Evolutionary conservation across 2,329 filamentous ascomycete species (phyloP).

Genomic region (Tolypocladium ovalisporum): DNA sequence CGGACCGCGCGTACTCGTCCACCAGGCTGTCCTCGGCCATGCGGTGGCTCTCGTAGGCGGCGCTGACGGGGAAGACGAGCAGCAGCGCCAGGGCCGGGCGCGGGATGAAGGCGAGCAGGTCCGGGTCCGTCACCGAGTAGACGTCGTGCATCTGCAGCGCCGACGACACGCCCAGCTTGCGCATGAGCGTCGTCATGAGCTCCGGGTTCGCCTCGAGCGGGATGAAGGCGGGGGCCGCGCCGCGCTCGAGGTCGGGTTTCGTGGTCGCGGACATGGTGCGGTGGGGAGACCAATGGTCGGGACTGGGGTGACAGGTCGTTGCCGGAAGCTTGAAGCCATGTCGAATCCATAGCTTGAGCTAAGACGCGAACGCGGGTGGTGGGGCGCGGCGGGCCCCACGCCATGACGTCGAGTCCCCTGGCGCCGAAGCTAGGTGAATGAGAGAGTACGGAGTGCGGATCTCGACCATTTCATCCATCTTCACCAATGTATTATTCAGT

Average conservation of each 20-base stretch:
- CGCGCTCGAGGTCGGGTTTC: slow-evolving; percentile 27
- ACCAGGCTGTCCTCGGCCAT: slow-evolving; percentile 57
- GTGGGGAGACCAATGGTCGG: not conserved
- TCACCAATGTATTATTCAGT: not conserved
- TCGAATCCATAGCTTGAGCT: not conserved
- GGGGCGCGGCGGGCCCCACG: not conserved
- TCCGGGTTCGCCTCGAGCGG: slow-evolving; percentile 68
- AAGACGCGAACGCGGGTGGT: not conserved
- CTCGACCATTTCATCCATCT: too few species aligned
- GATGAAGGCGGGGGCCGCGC: slow-evolving; percentile 40
- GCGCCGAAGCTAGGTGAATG: not conserved
- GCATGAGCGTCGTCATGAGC: slow-evolving; percentile 75
- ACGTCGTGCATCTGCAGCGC: slow-evolving; percentile 78
- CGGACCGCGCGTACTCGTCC: slow-evolving; percentile 55
- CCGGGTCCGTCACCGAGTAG: slow-evolving; percentile 77
- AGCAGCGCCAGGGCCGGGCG: slow-evolving; percentile 81
- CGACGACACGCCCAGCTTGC: slow-evolving; percentile 72
- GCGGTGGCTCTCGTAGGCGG: slow-evolving; percentile 68
- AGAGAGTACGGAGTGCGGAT: too few species aligned
- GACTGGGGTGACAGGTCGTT: not conserved
- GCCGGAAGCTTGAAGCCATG: not conserved
- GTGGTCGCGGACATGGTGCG: slow-evolving; percentile 21
- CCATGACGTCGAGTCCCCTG: not conserved
- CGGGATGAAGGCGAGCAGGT: slow-evolving; percentile 76
- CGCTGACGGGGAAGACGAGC: slow-evolving; percentile 79